phyloP scores from a whole-genome alignment of 768 basidiomycete species.

The Polyporus arcularius region DNA sequence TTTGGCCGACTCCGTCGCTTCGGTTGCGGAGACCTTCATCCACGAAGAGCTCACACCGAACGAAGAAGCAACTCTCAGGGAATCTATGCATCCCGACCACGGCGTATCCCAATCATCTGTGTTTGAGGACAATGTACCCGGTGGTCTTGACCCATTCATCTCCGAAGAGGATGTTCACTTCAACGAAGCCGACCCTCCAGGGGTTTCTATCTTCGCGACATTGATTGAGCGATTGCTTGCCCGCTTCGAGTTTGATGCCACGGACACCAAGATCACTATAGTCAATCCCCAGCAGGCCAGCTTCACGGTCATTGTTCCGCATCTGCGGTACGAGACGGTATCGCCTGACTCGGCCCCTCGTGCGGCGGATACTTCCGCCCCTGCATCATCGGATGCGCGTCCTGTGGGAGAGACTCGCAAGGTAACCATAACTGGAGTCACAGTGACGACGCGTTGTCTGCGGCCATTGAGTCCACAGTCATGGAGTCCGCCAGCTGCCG shows the following conservation, averaged over 20 bases:
- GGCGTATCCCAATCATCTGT: constrained; percentile 22
- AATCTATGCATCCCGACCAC: constrained; percentile 60
- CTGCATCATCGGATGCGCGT: background rate
- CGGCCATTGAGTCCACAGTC: constrained; percentile 22
- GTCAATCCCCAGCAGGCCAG: constrained; percentile 65
- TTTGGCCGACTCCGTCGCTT: constrained; percentile 77
- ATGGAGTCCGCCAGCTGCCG: constrained; percentile 6
- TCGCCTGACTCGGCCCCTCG: constrained; percentile 10
- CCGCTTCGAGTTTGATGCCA: constrained; percentile 75
- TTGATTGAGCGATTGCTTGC: constrained; percentile 79
- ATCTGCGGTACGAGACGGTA: constrained; percentile 60
- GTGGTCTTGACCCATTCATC: constrained; percentile 63
- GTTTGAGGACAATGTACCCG: constrained; percentile 54
- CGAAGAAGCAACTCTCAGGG: constrained; percentile 71
- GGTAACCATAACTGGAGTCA: constrained; percentile 57
- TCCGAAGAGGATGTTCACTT: constrained; percentile 42
- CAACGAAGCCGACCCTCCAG: constrained; percentile 62
- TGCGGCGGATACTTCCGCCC: background rate
- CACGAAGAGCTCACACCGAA: constrained; percentile 74
- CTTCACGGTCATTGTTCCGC: constrained; percentile 57
- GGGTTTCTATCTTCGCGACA: constrained; percentile 78
- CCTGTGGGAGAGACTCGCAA: constrained; percentile 40
- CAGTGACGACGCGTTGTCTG: constrained; percentile 52
- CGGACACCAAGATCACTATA: constrained; percentile 67
- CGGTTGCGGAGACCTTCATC: constrained; percentile 85